These are phyloP conservation scores for Diplodia mutila DNA, from an alignment of 2,329 filamentous ascomycete genomes.

Conservation along the genomic window DNA sequence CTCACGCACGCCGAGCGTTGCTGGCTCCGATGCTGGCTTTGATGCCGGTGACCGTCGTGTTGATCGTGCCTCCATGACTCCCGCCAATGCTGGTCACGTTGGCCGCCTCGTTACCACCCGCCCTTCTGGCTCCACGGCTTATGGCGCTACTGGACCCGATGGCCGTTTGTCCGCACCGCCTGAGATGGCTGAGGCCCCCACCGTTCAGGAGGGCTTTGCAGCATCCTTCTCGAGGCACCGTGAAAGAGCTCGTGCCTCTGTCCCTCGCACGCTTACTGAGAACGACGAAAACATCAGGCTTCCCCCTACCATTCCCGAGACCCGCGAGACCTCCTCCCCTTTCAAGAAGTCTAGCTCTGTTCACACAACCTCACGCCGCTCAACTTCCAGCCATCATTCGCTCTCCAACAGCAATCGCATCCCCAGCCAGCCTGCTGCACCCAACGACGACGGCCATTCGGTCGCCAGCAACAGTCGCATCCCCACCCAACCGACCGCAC, in stretches of 20 bases:
- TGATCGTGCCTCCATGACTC: neutral
- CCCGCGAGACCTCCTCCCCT: neutral
- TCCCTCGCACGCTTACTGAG: neutral
- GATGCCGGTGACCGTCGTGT: neutral
- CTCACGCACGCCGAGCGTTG: neutral
- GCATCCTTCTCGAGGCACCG: neutral
- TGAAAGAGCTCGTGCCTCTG: neutral
- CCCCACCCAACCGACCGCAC: neutral
- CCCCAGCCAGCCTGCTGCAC: neutral
- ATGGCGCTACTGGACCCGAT: neutral
- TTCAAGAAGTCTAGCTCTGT: neutral
- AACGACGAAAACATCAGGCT: neutral
- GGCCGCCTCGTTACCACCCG: slow-evolving; percentile 4
- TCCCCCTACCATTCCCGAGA: neutral
- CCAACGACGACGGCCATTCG: neutral
- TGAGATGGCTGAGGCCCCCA: neutral
- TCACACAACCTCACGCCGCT: neutral
- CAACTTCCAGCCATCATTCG: neutral
- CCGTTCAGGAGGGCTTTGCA: neutral
- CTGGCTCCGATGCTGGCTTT: slow-evolving; percentile 6
- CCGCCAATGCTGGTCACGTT: slow-evolving; percentile 4
- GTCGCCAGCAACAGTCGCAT: neutral
- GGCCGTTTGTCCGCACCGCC: neutral
- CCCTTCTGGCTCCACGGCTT: neutral
- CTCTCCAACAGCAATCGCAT: neutral